Evolutionary conservation across 2,329 filamentous ascomycete species (phyloP), one percentile per base, ranked within the genome.

Genomic region (Ophiostoma triangulosporum): DNA sequence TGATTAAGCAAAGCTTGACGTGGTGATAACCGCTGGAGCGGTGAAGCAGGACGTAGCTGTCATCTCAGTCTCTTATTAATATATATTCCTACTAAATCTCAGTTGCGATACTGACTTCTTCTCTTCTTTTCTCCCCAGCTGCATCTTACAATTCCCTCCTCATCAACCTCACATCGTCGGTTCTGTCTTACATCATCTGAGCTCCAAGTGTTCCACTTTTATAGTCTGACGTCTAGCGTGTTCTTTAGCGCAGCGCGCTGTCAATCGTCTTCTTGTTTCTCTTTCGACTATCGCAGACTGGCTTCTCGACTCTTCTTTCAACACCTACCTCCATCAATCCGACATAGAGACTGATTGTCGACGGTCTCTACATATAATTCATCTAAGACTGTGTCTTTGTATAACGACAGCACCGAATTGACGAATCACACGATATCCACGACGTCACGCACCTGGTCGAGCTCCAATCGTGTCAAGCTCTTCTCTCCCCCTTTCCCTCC

Each of bases 311-410:
- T 27, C 15, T 26, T 6, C n/a, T 4, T 27, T 20, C 35, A 38
- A 38, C 12, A n/a, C n/a, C 17, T 38, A 38, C 35, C 20, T 20
- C 12, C 17, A 14, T 4, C 35, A 22, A 11, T 14, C n/a, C 12
- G 4, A 24, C 38, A 43, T 9, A 14, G 26, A 46, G 43, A n/a
- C 43, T 12, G 12, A 8, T 15, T 9, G 29, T 27, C 26, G 4
- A 29, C 26, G 8, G 24, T 17, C 26, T 17, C 43, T 20, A 29
- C 15, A 6, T 31, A 24, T 3, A n/a, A 11, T 29, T 8, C 43
- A 46, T n/a, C n/a, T n/a, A 17, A 27, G 43, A 29, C 43, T 29
- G 43, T 15, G 46, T 49, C 46, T 48, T 48, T 49, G 46, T n/a
- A 33, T 15, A 36, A 22, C 31, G 48, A 22, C 46, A 36, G 22